Evolutionary conservation across 2,329 filamentous ascomycete species (phyloP).

Genomic region (Dactylellina cionopaga): DNA sequence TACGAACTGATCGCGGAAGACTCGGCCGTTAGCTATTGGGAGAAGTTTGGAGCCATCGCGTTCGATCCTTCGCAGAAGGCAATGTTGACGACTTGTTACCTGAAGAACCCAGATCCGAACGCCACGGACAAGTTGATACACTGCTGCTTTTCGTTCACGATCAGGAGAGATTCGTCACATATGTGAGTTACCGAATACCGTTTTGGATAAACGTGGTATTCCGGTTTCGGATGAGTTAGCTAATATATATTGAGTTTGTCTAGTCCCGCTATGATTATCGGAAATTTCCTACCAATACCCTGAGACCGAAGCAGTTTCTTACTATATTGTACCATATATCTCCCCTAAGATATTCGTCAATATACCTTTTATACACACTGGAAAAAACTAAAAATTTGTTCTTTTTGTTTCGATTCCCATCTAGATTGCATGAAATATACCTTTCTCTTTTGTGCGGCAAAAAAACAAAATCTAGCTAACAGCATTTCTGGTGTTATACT

Average conservation of each 20-base stretch:
- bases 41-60: constrained; percentile 97
- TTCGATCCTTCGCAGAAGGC: constrained; percentile 95
- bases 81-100: constrained; percentile 88
- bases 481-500: constrained; percentile 45
- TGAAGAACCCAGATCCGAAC: constrained; percentile 80
- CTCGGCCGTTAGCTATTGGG: constrained; percentile 96
- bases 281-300: constrained; percentile 90
- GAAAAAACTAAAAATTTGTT: not conserved
- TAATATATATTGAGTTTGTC: constrained; percentile 2
- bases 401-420: constrained; percentile 50
- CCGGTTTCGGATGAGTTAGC: no score
- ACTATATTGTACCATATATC: constrained; percentile 56
- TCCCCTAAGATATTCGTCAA: constrained; percentile 4
- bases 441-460: constrained; percentile 5
- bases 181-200: no score
- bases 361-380: no score
- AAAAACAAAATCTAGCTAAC: not conserved
- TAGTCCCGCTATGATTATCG: constrained; percentile 92
- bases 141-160: constrained; percentile 98
- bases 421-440: constrained; percentile 38
- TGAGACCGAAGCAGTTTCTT: constrained; percentile 65
- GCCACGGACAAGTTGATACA: constrained; percentile 78
- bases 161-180: constrained; percentile 91
- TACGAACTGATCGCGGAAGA: constrained; percentile 97
- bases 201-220: no score